Base-by-base conservation (phyloP, 176 grass and related monocot species). In the barley (Hordeum vulgare) region DNA sequence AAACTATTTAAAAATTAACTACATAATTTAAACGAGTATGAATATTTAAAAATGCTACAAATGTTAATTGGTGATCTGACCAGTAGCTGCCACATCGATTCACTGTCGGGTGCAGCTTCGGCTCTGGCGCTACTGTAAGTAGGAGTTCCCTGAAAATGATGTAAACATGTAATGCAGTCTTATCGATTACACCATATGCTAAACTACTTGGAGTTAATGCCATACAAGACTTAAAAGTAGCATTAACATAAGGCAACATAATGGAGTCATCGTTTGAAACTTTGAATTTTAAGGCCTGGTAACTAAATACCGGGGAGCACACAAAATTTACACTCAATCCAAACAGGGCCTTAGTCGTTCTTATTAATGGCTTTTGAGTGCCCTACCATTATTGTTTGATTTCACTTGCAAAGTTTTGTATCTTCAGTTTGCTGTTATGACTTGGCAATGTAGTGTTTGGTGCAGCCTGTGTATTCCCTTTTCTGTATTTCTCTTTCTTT, bases 401-500 rank as follows among this genome's bases (percentile, higher is more conserved):
- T 84, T 74, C 25, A 53, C 57, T 56, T 66, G 10, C 20, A 25
- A 75, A 66, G 42, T 76, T 47, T 24, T 70, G 45, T 9, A 31
- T 76, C 11, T 29, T 76, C 7, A 33, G 53, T 56, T 20, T 56
- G 53, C 53, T 56, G 18, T 56, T 56, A 20, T 56, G 53, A 56
- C 53, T 56, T 56, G 53, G 53, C 53, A 56, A 56, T 56, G 53
- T 56, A 56, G 7, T 20, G 20, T 56, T 20, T 56, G 18, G 53
- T 56, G 53, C 53, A 56, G 2, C 18, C 21, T 56, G 53, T 56
- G 53, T 56, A 21, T 21, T 21, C 58, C 9, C 21, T 49, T 75
- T 2, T 71, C 26, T 61, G n/a, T 47, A 82, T 61, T 66, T 80
- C 8, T 64, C 21, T 62, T 35, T 76, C 11, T 65, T 82, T 81